Base-by-base conservation (phyloP, 2,329 filamentous ascomycete genomes). In the Pseudopyricularia cyperi region DNA sequence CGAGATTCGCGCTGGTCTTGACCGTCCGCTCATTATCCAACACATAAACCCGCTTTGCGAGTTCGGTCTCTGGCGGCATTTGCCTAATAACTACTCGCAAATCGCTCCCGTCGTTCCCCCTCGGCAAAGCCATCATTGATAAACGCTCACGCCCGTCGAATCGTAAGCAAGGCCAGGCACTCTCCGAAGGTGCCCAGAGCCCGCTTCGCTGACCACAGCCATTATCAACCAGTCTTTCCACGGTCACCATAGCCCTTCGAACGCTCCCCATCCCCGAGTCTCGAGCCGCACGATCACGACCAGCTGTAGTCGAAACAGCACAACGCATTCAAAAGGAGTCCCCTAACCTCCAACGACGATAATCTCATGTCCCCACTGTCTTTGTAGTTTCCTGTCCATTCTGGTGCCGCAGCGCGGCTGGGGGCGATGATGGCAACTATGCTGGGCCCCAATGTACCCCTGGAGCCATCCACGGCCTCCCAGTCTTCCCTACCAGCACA, bases 1-100 rank as follows among this genome's bases (percentile, higher is more conserved):
- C 59, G 61, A 65, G 65, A 71, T 71, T 75, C 71, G 66, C 69
- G 66, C 75, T 80, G 77, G 76, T 75, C 67, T 77, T 70, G 74
- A 64, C 76, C 75, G 76, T 79, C 76, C 76, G 70, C 74, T 79
- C 76, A 71, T 73, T 73, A 56, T 58, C 35, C 54, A 50, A 53
- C 50, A 55, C 53, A 54, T 50, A 53, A 51, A 48, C 48, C 15
- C 14, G 14, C 15, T 34, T 52, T 58, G 52, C 52, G 53, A 55
- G 55, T 51, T 52, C 49, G 48, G 51, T 48, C 34, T 53, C 39
- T 32, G 17, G 32, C 39, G 56, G 56, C 57, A 55, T 57, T 58
- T 52, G 55, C 50, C 55, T 57, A 57, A 55, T 58, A 34, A 24
- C 33, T 34, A 37, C 50, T 48, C 51, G 53, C 57, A 54, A 30